Percentiles rank a stretch among this genome's conserved stretches.
Conservation (phyloP, 371 early-diverging fungal species). For the Mortierella sp. region DNA sequence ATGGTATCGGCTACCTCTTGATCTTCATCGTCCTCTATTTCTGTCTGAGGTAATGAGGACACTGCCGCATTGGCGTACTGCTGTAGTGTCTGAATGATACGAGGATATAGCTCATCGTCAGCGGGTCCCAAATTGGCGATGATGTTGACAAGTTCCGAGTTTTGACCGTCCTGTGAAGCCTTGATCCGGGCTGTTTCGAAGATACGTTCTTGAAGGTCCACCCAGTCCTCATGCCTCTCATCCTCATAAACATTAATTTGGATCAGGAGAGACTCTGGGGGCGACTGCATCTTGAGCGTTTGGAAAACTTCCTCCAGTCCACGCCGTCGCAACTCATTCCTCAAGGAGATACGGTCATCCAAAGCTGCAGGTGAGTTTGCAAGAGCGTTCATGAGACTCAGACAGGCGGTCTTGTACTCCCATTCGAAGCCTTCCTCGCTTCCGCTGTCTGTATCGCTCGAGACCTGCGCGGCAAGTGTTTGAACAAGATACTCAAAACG, state of each 20-base stretch:
- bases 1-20: conserved; percentile 13
- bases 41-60: conserved; percentile 26
- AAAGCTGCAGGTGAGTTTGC: conserved; percentile 65
- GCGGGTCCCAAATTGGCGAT: conserved; percentile 25
- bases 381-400: conserved; percentile 65
- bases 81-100: conserved; percentile 35
- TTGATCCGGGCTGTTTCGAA: conserved; percentile 21
- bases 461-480: conserved; percentile 46
- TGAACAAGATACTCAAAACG: conserved; percentile 71
- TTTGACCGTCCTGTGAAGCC: conserved; percentile 28
- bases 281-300: conserved; percentile 49
- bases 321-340: conserved; percentile 67
- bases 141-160: conserved; percentile 23
- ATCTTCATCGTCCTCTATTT: conserved; percentile 25
- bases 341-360: conserved; percentile 62
- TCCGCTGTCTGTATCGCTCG: conserved; percentile 12
- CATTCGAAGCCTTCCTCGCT: conserved; percentile 49
- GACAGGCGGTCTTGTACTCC: conserved; percentile 64
- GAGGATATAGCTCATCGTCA: conserved; percentile 50
- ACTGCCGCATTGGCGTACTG: conserved; percentile 43
- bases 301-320: conserved; percentile 65
- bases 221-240: conserved; percentile 62
- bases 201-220: conserved; percentile 61
- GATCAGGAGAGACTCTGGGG: conserved; percentile 58
- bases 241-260: conserved; percentile 61